Evolutionary conservation across 1,139 yeast genomes (phyloP), one percentile per base, ranked within the genome.

Genomic region (Sugiyamaella paludigena): DNA sequence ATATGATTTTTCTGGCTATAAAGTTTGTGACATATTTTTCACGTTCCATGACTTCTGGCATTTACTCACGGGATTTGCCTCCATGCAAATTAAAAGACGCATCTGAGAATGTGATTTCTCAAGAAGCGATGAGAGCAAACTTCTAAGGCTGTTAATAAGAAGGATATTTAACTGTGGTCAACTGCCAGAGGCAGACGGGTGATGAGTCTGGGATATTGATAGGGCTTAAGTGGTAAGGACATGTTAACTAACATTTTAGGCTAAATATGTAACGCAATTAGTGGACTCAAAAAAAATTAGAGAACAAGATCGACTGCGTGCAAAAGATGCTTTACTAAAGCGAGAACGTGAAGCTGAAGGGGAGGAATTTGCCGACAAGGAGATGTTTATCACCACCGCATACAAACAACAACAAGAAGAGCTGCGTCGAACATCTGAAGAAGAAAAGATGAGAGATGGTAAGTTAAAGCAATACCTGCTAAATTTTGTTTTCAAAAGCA

Each of bases 301-400:
- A 39, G 74, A 75, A 19, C 55, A 64, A 35, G 80, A 77, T 53
- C 64, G 68, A 33, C 49, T 68, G 26, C 57, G 66, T 7, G 68
- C 76, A 1, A 60, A 61, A 36, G 66, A 62, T 33, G 54, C 55
- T 8, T 57, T 55, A 26, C 30, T 62, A 31, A 51, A 51, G 40
- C 49, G 67, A 19, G 66, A 61, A 24, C 56, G 68, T 10, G 68
- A 60, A 40, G 55, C 57, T 1, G 67, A 64, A 45, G 66, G 74
- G 1, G 74, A 73, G 34, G 64, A 65, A 44, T 69, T 58, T 47
- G 67, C 65, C 7, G 74, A 65, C 27, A 73, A 70, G 52, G 79
- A 75, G 43, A 67, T 60, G 41, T 75, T 76, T 59, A 74, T 74
- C 4, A 73, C 80, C 0, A 52, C 67, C 1, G 72, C 75, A 0